Evolutionary conservation across 352 stramenopile species (phyloP).

Genomic region (Pythium vanterpoolii): DNA sequence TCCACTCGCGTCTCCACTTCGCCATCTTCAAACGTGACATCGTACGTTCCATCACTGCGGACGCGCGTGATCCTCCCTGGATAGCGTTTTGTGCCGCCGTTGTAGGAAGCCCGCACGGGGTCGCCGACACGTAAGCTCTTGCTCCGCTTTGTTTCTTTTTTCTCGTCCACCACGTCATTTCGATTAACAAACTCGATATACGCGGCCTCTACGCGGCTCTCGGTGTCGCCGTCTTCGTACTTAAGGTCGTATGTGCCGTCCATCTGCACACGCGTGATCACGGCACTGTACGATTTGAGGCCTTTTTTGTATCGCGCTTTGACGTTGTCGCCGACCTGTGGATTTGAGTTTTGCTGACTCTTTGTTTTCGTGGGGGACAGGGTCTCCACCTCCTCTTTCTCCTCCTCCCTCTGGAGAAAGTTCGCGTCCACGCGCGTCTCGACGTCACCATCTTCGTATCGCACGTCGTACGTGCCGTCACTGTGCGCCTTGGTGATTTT

Average conservation of each 20-base stretch:
- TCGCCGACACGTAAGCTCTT: conserved; percentile 34
- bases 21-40: conserved; percentile 65
- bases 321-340: conserved; percentile 23
- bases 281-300: conserved; percentile 42
- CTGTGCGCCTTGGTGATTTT: conserved; percentile 44
- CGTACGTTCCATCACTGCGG: conserved; percentile 59
- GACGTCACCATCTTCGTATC: conserved; percentile 58
- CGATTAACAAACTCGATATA: conserved; percentile 26
- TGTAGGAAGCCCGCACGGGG: conserved; percentile 55
- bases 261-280: conserved; percentile 43
- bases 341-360: too few species aligned
- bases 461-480: too few species aligned
- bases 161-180: conserved; percentile 5
- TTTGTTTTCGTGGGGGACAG: too few species aligned
- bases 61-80: conserved; percentile 52
- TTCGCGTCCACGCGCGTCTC: conserved; percentile 31
- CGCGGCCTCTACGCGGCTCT: conserved; percentile 34
- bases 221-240: conserved; percentile 65
- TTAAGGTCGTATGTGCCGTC: conserved; percentile 64
- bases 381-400: conserved; percentile 44
- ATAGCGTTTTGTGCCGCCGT: conserved; percentile 65
- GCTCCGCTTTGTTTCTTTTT: background rate
- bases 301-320: conserved; percentile 49
- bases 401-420: conserved; percentile 25
- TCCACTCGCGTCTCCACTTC: conserved; percentile 29